phyloP scores from a whole-genome alignment of 495 filamentous ascomycete genomes.

The Penicillium silybi region DNA sequence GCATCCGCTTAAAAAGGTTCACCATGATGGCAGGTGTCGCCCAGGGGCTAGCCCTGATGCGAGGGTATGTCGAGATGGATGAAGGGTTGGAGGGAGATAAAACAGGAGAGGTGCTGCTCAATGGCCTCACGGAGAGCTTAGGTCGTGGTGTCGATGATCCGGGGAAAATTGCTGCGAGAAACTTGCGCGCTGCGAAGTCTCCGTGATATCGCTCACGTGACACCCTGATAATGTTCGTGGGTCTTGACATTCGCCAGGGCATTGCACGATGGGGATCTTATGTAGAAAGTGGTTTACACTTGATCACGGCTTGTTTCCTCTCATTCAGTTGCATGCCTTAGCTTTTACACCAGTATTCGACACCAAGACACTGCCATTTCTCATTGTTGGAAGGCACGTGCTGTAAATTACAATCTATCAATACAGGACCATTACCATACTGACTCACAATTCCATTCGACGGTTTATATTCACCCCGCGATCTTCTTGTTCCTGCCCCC shows the following conservation, averaged over 20 bases:
- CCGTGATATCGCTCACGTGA: slow-evolving; percentile 26
- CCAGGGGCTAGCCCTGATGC: slow-evolving; percentile 17
- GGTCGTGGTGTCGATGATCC: slow-evolving; percentile 15
- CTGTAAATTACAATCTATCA: slow-evolving; percentile 4
- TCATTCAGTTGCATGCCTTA: background rate
- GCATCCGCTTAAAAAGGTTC: slow-evolving; percentile 71
- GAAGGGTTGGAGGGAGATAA: background rate
- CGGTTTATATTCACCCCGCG: slow-evolving; percentile 33
- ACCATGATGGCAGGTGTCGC: slow-evolving; percentile 57
- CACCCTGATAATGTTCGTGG: background rate
- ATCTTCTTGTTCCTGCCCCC: slow-evolving; percentile 22
- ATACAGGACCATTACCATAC: slow-evolving; percentile 15
- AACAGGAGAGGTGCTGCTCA: background rate
- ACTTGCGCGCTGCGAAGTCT: slow-evolving; percentile 24
- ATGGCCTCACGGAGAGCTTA: slow-evolving; percentile 2
- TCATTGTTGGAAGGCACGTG: slow-evolving; percentile 2
- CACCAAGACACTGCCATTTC: background rate
- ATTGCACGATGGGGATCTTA: background rate
- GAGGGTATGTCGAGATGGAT: background rate
- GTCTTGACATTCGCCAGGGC: background rate
- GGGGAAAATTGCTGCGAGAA: slow-evolving; percentile 27
- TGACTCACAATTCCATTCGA: slow-evolving; percentile 14
- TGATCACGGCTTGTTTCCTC: background rate
- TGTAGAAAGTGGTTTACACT: background rate
- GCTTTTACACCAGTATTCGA: background rate